These are phyloP conservation scores for Scheffersomyces illinoinensis DNA, from an alignment of 1,139 yeast genomes.

Conservation along the genomic window DNA sequence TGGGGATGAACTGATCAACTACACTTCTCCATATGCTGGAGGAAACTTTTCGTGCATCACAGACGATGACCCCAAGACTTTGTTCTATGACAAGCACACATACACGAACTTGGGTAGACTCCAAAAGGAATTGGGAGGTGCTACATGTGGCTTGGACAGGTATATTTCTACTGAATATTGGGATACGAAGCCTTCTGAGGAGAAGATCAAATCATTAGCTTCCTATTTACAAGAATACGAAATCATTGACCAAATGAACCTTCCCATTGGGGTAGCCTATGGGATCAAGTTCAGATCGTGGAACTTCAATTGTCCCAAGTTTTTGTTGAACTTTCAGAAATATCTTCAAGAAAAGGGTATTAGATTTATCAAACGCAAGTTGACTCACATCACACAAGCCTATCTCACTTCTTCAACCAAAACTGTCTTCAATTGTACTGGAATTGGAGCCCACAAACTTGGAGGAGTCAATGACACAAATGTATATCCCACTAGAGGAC, in stretches of 20 bases:
- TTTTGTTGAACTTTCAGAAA: conserved; percentile 44
- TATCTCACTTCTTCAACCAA: conserved; percentile 29
- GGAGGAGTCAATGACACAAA: conserved; percentile 58
- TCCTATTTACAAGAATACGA: conserved; percentile 47
- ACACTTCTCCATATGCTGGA: conserved; percentile 84
- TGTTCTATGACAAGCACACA: conserved; percentile 56
- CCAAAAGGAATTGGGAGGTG: conserved; percentile 51
- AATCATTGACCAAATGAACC: conserved; percentile 26
- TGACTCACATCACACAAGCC: conserved; percentile 59
- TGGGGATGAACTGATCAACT: conserved; percentile 69
- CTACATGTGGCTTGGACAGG: conserved; percentile 54
- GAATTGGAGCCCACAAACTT: conserved; percentile 58
- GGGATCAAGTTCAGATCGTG: conserved; percentile 60
- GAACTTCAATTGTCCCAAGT: conserved; percentile 69
- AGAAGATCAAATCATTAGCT: conserved; percentile 45
- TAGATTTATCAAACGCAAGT: conserved; percentile 39
- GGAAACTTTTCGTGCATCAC: conserved; percentile 70
- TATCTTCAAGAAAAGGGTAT: conserved; percentile 51
- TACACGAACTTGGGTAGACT: conserved; percentile 48
- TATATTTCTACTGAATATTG: conserved; percentile 56
- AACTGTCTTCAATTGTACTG: conserved; percentile 68
- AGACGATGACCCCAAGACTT: conserved; percentile 53
- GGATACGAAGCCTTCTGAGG: conserved; percentile 46
- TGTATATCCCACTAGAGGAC: conserved; percentile 68
- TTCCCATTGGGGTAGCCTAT: conserved; percentile 50